Percentiles rank a stretch among this genome's conserved stretches.
Conservation (phyloP, 306 rosid species). For the Cicer yamashitae region DNA sequence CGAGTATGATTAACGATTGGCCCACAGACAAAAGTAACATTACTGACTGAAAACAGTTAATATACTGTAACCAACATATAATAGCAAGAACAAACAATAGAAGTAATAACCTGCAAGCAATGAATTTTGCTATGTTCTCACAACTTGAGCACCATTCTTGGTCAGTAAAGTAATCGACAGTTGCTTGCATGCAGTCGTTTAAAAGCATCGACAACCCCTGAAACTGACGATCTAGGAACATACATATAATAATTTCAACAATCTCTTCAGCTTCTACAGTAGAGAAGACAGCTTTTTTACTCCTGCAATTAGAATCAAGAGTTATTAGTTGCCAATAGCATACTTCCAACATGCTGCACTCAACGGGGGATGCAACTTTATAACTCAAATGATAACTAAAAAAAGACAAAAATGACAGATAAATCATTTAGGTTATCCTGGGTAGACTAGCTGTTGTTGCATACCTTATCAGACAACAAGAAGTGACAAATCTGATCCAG, state of each 20-base stretch:
- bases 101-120: constrained; percentile 75
- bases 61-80: constrained; percentile 9
- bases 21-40: constrained; percentile 8
- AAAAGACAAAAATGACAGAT: constrained; percentile 19
- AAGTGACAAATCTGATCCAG: constrained; percentile 71
- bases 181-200: constrained; percentile 69
- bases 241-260: constrained; percentile 68
- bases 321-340: constrained; percentile 23
- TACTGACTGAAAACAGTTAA: not conserved
- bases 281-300: constrained; percentile 60
- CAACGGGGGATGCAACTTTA: constrained; percentile 7
- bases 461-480: constrained; percentile 76
- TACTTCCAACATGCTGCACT: constrained; percentile 10
- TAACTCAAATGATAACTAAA: constrained; percentile 23
- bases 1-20: constrained; percentile 12
- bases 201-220: constrained; percentile 72
- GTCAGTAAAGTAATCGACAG: constrained; percentile 73
- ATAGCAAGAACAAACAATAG: constrained; percentile 19
- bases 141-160: constrained; percentile 76
- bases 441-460: constrained; percentile 9
- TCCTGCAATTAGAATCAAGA: constrained; percentile 57
- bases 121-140: constrained; percentile 76
- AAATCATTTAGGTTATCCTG: constrained; percentile 13
- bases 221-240: constrained; percentile 78
- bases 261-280: constrained; percentile 80